Base-by-base conservation (phyloP, 192 early-diverging fungal genomes). In the Phycomyces blakesleeanus region DNA sequence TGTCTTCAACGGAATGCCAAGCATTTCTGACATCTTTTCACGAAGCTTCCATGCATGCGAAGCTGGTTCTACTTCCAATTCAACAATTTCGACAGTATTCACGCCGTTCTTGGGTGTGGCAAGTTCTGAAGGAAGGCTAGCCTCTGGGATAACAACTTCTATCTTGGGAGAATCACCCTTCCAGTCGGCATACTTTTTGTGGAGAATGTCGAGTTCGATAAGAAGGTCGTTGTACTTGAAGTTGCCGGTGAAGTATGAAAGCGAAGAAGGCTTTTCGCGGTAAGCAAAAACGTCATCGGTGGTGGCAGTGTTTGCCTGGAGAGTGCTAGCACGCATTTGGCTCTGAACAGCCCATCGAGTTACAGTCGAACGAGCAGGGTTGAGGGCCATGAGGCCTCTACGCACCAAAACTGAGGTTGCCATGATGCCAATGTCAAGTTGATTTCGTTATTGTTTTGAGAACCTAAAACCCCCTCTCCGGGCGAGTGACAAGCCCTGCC, bases 241-340 rank as follows among this genome's bases (percentile, higher is more conserved):
- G 76, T 92, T 93, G 0, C 88, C 87, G 29, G 92, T 95, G 66
- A 97, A 97, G 77, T 94, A 97, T 9, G 93, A 90, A 0, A 89
- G 73, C 10, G 90, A 86, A 26, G 69, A 72, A 15, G 89, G 89
- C 38, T 83, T 81, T 49, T 81, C 61, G 25, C 67, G 49, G 5
- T 76, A 74, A 20, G 55, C 50, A 26, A 81, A 71, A 25, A 75
- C 65, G 14, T 77, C 78, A 34, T 72, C 69, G 38, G 55, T 12
- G 39, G 51, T 16, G 54, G 41, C 25, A 11, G 24, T 42, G 54
- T 39, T 50, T 9, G 27, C n/a, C 18, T 58, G 57, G 39, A 34
- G 55, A 18, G 34, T 39, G 57, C 20, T 44, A 38, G 57, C 44
- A 18, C 15, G 18, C 44, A 14, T 14, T 47, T 47, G 29, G 29